A percentile compares a stretch with the other conserved stretches of the same genome.
These are phyloP conservation scores for Angomonas deanei DNA, from an alignment of 208 protist species.

Conservation along the genomic window DNA sequence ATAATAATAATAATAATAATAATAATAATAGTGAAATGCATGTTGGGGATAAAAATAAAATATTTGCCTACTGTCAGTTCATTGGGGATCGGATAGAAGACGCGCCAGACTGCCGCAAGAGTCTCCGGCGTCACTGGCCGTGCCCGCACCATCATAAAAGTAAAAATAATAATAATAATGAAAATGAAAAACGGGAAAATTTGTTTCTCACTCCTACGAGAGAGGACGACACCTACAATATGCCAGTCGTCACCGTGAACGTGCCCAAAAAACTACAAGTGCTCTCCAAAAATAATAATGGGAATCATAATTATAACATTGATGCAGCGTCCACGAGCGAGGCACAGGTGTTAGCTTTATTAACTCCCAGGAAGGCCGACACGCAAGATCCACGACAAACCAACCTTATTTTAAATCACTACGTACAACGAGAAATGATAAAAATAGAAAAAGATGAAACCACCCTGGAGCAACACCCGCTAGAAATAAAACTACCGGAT, in stretches of 20 bases:
- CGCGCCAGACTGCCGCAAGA: too few relatives aligned
- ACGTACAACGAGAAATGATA: too few relatives aligned
- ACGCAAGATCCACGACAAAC: too few relatives aligned
- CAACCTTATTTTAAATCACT: too few relatives aligned
- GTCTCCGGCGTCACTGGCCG: too few relatives aligned
- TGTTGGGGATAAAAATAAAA: neutral
- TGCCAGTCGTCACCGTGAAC: neutral
- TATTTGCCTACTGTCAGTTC: neutral
- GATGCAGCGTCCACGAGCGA: too few relatives aligned
- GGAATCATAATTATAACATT: neutral
- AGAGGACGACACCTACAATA: neutral
- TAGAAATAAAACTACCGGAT: too few relatives aligned
- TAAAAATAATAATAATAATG: neutral
- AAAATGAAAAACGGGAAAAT: neutral
- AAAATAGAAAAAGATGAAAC: too few relatives aligned
- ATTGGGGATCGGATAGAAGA: too few relatives aligned
- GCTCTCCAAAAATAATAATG: neutral
- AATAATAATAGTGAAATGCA: neutral
- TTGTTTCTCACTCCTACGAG: neutral
- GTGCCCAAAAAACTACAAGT: neutral
- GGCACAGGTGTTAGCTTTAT: too few relatives aligned
- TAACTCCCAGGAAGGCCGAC: too few relatives aligned
- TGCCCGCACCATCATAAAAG: neutral
- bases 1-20: slow-evolving; percentile 1
- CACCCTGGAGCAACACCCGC: too few relatives aligned